phyloP scores from a whole-genome alignment of 805 yeast genomes.

The Metschnikowia noctiluminum region DNA sequence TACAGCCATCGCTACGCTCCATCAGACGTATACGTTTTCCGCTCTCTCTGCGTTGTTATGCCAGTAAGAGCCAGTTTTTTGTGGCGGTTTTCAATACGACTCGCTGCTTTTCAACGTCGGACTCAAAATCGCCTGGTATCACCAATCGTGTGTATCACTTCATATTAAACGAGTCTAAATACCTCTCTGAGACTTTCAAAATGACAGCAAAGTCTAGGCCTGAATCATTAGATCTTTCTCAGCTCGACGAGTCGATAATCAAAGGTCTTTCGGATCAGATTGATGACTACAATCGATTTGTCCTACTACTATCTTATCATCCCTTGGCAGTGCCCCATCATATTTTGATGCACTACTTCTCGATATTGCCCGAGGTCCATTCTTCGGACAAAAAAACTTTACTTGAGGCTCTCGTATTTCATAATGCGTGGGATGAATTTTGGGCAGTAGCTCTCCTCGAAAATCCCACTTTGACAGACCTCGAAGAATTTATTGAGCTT shows the following conservation, averaged over 20 bases:
- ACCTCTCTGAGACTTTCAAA: slow-evolving; percentile 8
- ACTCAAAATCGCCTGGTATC: neutral
- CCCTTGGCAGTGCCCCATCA: slow-evolving; percentile 31
- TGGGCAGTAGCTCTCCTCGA: slow-evolving; percentile 30
- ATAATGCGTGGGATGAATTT: slow-evolving; percentile 26
- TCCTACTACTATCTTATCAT: slow-evolving; percentile 28
- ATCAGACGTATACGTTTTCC: neutral
- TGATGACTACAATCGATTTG: slow-evolving; percentile 30
- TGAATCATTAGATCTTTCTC: slow-evolving; percentile 1
- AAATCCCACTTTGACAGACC: slow-evolving; percentile 29
- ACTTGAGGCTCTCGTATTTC: slow-evolving; percentile 29
- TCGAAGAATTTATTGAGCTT: slow-evolving; percentile 35
- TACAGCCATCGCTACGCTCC: neutral
- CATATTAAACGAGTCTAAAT: slow-evolving; percentile 10
- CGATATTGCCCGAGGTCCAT: slow-evolving; percentile 14
- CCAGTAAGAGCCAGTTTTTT: neutral
- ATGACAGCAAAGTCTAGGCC: slow-evolving; percentile 2
- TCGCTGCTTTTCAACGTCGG: neutral
- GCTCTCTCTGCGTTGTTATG: neutral
- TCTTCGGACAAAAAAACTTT: slow-evolving; percentile 21
- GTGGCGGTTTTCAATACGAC: neutral
- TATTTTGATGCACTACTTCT: slow-evolving; percentile 20
- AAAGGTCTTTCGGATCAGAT: slow-evolving; percentile 21
- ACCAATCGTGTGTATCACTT: slow-evolving; percentile 5
- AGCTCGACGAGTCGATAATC: slow-evolving; percentile 3